phyloP scores from a whole-genome alignment of 1,284 basidiomycete genomes.

The Caloboletus firmus region DNA sequence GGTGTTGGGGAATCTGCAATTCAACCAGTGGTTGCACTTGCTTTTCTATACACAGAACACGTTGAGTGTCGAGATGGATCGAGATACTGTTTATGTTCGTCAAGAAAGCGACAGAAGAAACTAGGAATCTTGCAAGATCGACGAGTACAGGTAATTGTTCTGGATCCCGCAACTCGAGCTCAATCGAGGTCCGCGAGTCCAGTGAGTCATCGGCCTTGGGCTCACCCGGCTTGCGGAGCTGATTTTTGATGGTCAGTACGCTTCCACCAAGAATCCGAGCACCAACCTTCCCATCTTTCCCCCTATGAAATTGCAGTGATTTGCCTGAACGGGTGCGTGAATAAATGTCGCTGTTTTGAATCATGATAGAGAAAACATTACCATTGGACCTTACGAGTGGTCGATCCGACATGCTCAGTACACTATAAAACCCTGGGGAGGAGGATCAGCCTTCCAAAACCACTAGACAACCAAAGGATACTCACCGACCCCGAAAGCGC shows the following conservation, averaged over 20 bases:
- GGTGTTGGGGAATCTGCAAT: not conserved
- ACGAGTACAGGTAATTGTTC: constrained; percentile 51
- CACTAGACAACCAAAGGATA: constrained; percentile 4
- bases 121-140: constrained; percentile 51
- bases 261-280: constrained; percentile 40
- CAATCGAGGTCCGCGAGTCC: constrained; percentile 39
- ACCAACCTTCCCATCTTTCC: constrained; percentile 44
- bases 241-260: not conserved
- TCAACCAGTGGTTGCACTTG: not conserved
- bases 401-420: constrained; percentile 84
- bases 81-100: not conserved
- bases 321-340: constrained; percentile 8
- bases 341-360: not conserved
- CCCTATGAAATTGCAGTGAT: constrained; percentile 70
- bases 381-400: constrained; percentile 89
- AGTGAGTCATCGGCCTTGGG: constrained; percentile 56
- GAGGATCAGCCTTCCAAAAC: not conserved
- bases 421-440: constrained; percentile 66
- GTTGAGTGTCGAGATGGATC: not conserved
- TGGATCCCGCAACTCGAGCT: constrained; percentile 55
- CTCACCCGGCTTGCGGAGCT: constrained; percentile 1
- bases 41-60: not conserved
- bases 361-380: constrained; percentile 20
- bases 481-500: constrained; percentile 80
- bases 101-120: constrained; percentile 1